A percentile compares a stretch with the other conserved stretches of the same genome.
Evolutionary conservation across 1,284 basidiomycete species (phyloP).

Genomic region (Austroboletus novae-zelandiae): DNA sequence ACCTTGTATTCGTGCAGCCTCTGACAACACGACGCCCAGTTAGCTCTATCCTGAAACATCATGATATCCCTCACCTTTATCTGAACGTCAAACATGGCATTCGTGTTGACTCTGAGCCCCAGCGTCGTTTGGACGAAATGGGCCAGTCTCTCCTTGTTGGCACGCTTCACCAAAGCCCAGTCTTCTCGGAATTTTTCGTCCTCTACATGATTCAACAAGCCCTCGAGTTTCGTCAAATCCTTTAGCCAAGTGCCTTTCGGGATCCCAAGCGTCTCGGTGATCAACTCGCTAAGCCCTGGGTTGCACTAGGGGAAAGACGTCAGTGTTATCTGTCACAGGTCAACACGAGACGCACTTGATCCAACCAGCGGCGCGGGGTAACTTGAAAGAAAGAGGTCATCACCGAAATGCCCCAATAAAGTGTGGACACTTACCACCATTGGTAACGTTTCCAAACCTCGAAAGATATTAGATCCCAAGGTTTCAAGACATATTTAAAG

Average conservation of each 20-base stretch:
- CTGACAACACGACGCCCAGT: conserved; percentile 31
- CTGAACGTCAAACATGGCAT: conserved; percentile 89
- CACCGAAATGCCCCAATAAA: conserved; percentile 8
- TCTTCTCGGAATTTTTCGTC: conserved; percentile 70
- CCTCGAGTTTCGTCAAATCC: conserved; percentile 70
- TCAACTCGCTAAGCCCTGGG: conserved; percentile 78
- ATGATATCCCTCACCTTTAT: conserved; percentile 61
- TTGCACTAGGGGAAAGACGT: conserved; percentile 63
- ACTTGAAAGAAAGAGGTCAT: conserved; percentile 40
- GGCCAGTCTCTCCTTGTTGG: conserved; percentile 84
- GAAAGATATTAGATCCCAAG: conserved; percentile 12
- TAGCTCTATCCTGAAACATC: neutral
- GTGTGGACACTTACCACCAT: conserved; percentile 64
- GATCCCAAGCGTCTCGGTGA: conserved; percentile 75
- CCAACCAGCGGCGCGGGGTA: conserved; percentile 85
- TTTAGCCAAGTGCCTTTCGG: conserved; percentile 80
- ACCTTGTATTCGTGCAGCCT: conserved; percentile 88
- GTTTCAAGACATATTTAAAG: neutral
- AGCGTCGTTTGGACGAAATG: conserved; percentile 74
- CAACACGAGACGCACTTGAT: conserved; percentile 47
- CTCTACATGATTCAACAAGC: conserved; percentile 64
- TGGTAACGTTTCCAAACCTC: conserved; percentile 80
- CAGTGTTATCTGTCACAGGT: neutral
- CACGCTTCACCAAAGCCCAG: conserved; percentile 83
- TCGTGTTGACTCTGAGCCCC: conserved; percentile 72